Percentiles rank a stretch among this genome's conserved stretches.
phyloP scores from a whole-genome alignment of 257 asterid species.

The Solanum lycopersicoides region DNA sequence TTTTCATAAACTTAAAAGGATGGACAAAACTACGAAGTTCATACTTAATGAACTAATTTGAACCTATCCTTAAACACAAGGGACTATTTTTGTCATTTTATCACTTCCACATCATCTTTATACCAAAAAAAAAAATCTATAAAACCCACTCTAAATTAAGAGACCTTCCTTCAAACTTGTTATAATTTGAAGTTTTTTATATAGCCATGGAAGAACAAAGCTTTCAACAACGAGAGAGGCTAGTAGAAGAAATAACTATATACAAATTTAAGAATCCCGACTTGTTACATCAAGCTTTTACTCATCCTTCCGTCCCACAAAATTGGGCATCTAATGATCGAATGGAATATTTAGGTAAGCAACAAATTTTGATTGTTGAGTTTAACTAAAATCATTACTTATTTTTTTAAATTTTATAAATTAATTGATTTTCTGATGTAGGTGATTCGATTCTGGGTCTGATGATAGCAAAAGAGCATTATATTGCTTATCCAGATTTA shows the following conservation, averaged over 20 bases:
- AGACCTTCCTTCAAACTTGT: background rate
- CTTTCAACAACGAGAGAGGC: background rate
- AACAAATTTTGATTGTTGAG: background rate
- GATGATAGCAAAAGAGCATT: conserved; percentile 12
- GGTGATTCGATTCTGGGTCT: conserved; percentile 21
- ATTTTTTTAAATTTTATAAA: background rate
- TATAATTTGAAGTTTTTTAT: background rate
- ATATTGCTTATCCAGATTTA: conserved; percentile 16
- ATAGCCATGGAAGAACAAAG: background rate
- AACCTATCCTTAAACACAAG: background rate
- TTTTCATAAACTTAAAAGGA: background rate
- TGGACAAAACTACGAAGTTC: background rate
- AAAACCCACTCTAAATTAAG: background rate
- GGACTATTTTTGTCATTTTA: background rate
- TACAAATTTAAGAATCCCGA: conserved; percentile 22
- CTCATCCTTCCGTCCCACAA: conserved; percentile 16
- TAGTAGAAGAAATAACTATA: conserved; percentile 1
- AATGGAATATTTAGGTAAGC: conserved; percentile 24
- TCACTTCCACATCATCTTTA: background rate
- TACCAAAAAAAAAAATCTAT: background rate
- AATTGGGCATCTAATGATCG: conserved; percentile 15
- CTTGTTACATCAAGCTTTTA: conserved; percentile 29
- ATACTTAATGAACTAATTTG: background rate
- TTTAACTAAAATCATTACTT: background rate
- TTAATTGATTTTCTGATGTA: background rate